Percentiles rank a stretch among this genome's conserved stretches.
Evolutionary conservation across 331 rosid genomes (phyloP).

Genomic region (Pyrus hybrid): DNA sequence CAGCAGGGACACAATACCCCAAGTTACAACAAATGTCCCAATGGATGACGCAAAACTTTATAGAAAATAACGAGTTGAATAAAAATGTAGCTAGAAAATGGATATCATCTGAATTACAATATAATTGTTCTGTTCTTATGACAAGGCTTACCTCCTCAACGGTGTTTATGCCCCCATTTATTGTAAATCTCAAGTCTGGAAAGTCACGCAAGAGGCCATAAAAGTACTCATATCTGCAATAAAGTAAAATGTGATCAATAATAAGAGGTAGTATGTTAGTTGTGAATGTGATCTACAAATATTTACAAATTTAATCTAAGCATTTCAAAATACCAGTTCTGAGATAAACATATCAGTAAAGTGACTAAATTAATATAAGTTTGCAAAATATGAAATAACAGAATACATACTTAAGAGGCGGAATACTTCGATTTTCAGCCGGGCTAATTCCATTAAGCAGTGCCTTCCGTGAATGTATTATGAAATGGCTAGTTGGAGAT

Average conservation of each 20-base stretch:
- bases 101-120: background rate
- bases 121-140: too few relatives aligned
- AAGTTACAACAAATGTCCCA: background rate
- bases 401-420: slow-evolving; percentile 75
- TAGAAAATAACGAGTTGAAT: background rate
- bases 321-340: background rate
- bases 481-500: slow-evolving; percentile 87
- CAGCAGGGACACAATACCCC: background rate
- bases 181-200: slow-evolving; percentile 89
- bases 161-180: slow-evolving; percentile 83
- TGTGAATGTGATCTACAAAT: background rate
- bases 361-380: background rate
- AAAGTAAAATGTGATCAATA: background rate
- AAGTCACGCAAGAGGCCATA: slow-evolving; percentile 92
- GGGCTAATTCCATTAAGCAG: slow-evolving; percentile 95
- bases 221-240: slow-evolving; percentile 82
- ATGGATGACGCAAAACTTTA: background rate
- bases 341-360: background rate
- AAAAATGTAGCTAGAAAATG: background rate
- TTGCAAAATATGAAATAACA: background rate
- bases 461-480: slow-evolving; percentile 94
- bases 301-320: background rate
- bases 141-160: slow-evolving; percentile 73
- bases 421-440: slow-evolving; percentile 91
- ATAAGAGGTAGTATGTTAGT: background rate